These are phyloP conservation scores for Cercospora sp. DNA, from an alignment of 2,329 filamentous ascomycete species.

Conservation along the genomic window DNA sequence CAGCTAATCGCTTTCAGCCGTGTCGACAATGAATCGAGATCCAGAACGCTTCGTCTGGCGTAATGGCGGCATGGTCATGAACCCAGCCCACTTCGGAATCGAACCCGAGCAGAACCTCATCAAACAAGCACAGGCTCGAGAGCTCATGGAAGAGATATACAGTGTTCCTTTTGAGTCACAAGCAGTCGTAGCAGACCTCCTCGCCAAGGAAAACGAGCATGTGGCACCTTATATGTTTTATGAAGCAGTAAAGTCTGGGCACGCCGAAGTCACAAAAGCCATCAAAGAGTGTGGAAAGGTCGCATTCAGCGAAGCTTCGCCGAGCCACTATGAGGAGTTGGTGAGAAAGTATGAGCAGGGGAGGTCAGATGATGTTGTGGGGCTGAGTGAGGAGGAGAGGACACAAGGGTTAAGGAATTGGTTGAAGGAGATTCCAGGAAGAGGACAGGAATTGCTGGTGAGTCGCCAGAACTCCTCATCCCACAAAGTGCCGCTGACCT, in stretches of 20 bases:
- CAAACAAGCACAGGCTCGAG: conserved; percentile 8
- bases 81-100: conserved; percentile 6
- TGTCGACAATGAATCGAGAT: neutral
- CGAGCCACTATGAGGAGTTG: neutral
- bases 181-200: conserved; percentile 1
- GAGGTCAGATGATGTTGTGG: conserved; percentile 10
- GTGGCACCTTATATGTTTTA: conserved; percentile 15
- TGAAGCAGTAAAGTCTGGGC: conserved; percentile 14
- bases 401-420: neutral
- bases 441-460: conserved; percentile 4
- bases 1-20: neutral
- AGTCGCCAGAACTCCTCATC: neutral
- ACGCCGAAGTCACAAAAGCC: conserved; percentile 14
- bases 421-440: conserved; percentile 6
- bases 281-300: conserved; percentile 6
- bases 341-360: neutral
- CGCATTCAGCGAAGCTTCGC: neutral
- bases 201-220: conserved; percentile 15
- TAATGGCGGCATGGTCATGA: conserved; percentile 9
- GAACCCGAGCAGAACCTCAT: neutral
- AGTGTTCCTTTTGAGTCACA: conserved; percentile 8
- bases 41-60: conserved; percentile 1
- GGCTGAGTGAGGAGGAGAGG: conserved; percentile 1
- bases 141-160: conserved; percentile 13
- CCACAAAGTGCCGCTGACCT: neutral